Evolutionary conservation across 1,139 yeast genomes (phyloP).

Genomic region (Taiozyma sp.): DNA sequence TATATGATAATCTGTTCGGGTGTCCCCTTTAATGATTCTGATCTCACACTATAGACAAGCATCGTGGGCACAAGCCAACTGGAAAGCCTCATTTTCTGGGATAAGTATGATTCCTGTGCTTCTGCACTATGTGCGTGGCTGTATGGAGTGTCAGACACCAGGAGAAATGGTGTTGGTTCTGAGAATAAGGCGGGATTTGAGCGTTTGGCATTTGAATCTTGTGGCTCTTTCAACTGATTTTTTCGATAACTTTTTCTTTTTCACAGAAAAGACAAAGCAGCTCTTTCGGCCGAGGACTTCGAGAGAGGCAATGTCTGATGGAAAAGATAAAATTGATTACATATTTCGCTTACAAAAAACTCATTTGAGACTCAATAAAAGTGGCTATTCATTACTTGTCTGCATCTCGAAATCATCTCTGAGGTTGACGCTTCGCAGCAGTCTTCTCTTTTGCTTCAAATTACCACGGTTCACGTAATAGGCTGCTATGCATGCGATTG

Average conservation of each 20-base stretch:
- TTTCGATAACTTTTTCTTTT: neutral
- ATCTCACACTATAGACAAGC: neutral
- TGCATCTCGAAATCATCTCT: neutral
- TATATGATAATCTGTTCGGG: conserved; percentile 19
- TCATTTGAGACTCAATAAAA: neutral
- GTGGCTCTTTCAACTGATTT: neutral
- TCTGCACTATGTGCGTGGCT: too few relatives aligned
- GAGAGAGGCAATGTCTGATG: neutral
- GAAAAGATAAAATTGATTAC: neutral
- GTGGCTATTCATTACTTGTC: neutral
- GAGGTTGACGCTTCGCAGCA: neutral
- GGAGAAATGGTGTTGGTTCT: too few relatives aligned
- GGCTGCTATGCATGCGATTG: conserved; percentile 1
- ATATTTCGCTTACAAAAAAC: neutral
- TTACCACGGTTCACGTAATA: neutral
- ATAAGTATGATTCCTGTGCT: neutral
- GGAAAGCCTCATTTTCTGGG: neutral
- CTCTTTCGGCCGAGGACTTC: neutral
- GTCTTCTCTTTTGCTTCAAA: neutral
- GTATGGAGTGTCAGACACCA: too few relatives aligned
- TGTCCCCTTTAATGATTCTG: conserved; percentile 17
- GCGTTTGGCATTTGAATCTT: neutral
- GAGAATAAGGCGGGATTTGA: neutral
- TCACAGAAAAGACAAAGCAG: neutral
- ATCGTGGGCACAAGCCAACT: neutral